A percentile compares a stretch with the other conserved stretches of the same genome.
Conservation (phyloP, 352 stramenopile genomes). For the Phytophthora capsici region DNA sequence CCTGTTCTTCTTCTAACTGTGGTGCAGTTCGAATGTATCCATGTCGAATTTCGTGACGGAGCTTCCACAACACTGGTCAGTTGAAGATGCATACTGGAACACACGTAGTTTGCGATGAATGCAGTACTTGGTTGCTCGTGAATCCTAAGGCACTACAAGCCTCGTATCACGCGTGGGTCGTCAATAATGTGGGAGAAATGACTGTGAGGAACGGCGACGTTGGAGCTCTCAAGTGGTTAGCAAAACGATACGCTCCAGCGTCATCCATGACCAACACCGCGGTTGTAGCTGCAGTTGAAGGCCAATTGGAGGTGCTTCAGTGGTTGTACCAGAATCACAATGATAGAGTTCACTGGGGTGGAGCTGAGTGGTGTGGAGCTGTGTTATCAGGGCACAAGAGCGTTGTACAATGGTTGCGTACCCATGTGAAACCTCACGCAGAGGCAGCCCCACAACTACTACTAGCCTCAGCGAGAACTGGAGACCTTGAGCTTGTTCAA, state of each 20-base stretch:
- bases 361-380: conserved; percentile 23
- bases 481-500: conserved; percentile 16
- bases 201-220: conserved; percentile 13
- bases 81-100: conserved; percentile 20
- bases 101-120: conserved; percentile 26
- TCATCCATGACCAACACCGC: conserved; percentile 7
- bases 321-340: conserved; percentile 18
- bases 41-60: conserved; percentile 18
- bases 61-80: conserved; percentile 6
- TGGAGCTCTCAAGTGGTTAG: conserved; percentile 15
- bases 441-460: conserved; percentile 18
- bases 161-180: conserved; percentile 17
- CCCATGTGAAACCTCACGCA: conserved; percentile 1
- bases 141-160: background rate
- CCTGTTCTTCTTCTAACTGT: conserved; percentile 3
- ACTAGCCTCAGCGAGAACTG: conserved; percentile 13
- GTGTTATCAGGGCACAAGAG: conserved; percentile 3
- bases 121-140: conserved; percentile 16
- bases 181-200: conserved; percentile 20
- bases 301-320: conserved; percentile 11
- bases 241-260: conserved; percentile 8
- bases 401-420: conserved; percentile 18
- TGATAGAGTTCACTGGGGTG: conserved; percentile 22
- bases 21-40: conserved; percentile 20
- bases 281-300: conserved; percentile 5